Base-by-base conservation (phyloP, 345 rosid species). In the Excoecaria cochinchinensis region DNA sequence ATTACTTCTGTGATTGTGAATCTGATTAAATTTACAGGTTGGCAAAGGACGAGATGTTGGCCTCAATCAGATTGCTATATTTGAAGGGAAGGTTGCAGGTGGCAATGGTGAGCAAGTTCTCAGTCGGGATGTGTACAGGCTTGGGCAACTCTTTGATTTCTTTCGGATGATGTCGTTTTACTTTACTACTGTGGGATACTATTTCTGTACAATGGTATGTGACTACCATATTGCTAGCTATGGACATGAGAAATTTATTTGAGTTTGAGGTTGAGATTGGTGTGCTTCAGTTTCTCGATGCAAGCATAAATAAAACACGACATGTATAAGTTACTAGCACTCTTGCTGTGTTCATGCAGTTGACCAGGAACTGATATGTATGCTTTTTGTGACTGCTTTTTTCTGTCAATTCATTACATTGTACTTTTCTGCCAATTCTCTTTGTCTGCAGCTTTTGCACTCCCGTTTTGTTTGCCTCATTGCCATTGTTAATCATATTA, bases 11-110 rank as follows among this genome's bases (percentile, higher is more conserved):
- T 53, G 61, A 39, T 75, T 67, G 14, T 31, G 22, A 73, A 47
- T 56, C 19, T 63, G 39, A 46, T 56, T 73, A 53, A 84, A 80
- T 80, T 50, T 81, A 66, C 83, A 95, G 99, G 99, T 95, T 62
- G 99, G 99, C 66, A 95, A 95, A 88, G 99, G 99, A 76, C 81
- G 96, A 79, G 99, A 95, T 83, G 99, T 95, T 71, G 99, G 99
- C 77, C 92, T 95, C 79, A 95, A 95, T 85, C 99, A 95, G 87
- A 95, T 95, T 81, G 94, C 99, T 77, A 59, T 95, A 44, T 95
- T 95, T 85, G 99, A 95, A 85, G 99, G 99, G 74, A 95, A 95
- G 86, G 99, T 93, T 63, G 93, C 99, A 76, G 94, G 97, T 82
- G 99, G 99, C 72, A 95, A 95, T 52, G 99, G 99, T 15, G 99